Evolutionary conservation across 2,329 filamentous ascomycete genomes (phyloP).

Genomic region (Calonectria ilicicola): DNA sequence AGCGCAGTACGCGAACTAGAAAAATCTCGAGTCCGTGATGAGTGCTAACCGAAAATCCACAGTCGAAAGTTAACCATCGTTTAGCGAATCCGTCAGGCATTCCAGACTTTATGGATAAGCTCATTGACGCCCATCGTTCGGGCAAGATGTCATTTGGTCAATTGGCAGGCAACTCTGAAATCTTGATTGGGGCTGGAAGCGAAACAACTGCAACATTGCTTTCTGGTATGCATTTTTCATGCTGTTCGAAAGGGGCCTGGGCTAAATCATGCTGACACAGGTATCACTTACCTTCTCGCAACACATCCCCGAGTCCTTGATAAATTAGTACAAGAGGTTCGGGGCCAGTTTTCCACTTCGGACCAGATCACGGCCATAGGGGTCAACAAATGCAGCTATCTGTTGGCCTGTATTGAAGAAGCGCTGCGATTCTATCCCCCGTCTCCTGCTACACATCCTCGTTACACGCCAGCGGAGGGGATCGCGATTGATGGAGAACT

Average conservation of each 20-base stretch:
- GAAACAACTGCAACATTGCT: not conserved
- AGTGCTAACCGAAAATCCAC: not conserved
- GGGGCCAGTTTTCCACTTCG: not conserved
- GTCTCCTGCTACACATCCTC: not conserved
- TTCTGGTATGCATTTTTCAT: not conserved
- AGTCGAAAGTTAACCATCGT: not conserved
- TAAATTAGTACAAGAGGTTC: not conserved
- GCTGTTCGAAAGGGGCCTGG: too few relatives aligned
- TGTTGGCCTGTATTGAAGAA: not conserved
- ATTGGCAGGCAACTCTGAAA: not conserved
- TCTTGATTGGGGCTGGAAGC: not conserved
- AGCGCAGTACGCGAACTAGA: not conserved
- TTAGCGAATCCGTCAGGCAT: not conserved
- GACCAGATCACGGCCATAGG: not conserved
- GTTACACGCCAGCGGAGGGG: not conserved
- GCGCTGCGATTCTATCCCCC: not conserved
- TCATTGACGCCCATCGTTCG: not conserved
- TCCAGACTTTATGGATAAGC: not conserved
- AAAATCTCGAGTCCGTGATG: too few relatives aligned
- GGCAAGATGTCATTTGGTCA: not conserved
- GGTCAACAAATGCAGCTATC: not conserved
- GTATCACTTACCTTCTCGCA: not conserved
- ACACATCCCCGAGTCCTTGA: not conserved
- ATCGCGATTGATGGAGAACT: not conserved
- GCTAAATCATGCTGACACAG: not conserved